These are phyloP conservation scores for Cymodocea nodosa DNA, from an alignment of 116 monocot genomes.

Conservation along the genomic window DNA sequence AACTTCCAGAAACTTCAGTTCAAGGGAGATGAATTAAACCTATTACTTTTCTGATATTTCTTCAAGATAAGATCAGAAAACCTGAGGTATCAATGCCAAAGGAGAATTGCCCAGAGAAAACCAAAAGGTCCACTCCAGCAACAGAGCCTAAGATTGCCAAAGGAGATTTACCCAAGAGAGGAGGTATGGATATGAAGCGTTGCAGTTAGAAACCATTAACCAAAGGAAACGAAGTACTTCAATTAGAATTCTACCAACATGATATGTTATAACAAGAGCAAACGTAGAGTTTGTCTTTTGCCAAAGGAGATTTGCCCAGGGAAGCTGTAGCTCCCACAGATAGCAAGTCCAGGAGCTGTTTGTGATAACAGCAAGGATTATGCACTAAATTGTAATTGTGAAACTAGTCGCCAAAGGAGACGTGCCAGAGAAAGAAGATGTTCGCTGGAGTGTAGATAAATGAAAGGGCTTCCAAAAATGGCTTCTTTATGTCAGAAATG, in stretches of 20 bases:
- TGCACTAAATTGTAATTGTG: neutral
- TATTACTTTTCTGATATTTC: neutral
- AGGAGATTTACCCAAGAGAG: constrained; percentile 43
- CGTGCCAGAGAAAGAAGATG: constrained; percentile 15
- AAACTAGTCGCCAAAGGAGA: constrained; percentile 26
- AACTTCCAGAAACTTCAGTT: neutral
- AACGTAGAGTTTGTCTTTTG: constrained; percentile 17
- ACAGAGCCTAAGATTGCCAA: constrained; percentile 23
- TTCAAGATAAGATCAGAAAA: neutral
- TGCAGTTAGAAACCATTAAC: constrained; percentile 28
- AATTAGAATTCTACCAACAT: constrained; percentile 6
- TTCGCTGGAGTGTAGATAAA: no score
- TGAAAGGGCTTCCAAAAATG: no score
- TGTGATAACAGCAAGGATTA: neutral
- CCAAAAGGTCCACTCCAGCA: neutral
- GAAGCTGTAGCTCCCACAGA: constrained; percentile 13
- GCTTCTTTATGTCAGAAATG: no score
- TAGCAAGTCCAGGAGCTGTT: neutral
- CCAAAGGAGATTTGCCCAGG: constrained; percentile 74
- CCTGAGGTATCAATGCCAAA: constrained; percentile 26
- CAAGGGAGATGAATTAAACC: neutral
- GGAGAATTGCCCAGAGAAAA: constrained; percentile 26
- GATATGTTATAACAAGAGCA: constrained; percentile 4
- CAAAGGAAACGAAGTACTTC: neutral
- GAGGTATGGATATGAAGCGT: neutral